Conservation (phyloP, 106 monocot species). For the Platanthera zijinensis region DNA sequence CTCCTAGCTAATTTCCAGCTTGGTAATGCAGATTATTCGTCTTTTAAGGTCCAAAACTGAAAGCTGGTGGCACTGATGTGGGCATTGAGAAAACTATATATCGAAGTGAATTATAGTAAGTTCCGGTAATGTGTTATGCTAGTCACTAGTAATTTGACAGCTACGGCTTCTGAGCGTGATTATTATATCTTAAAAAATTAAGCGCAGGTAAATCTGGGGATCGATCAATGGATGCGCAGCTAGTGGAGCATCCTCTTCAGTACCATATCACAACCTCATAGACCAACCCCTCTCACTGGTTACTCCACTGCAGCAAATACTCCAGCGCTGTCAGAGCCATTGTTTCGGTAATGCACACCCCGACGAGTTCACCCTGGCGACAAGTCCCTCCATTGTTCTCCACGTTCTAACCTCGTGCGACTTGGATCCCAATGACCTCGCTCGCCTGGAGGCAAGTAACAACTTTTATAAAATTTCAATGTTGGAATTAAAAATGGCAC, state of each 20-base stretch:
- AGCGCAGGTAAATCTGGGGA: constrained; percentile 8
- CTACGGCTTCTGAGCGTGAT: background rate
- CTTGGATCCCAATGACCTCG: constrained; percentile 84
- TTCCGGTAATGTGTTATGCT: background rate
- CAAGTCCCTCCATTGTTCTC: constrained; percentile 82
- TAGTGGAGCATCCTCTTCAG: constrained; percentile 58
- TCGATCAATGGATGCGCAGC: constrained; percentile 86
- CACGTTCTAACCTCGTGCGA: constrained; percentile 86
- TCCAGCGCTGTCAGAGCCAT: constrained; percentile 63
- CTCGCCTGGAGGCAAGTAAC: constrained; percentile 86
- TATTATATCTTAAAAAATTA: constrained; percentile 3
- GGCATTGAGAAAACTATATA: background rate
- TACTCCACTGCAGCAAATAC: constrained; percentile 61
- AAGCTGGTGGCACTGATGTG: no score
- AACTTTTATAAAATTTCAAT: background rate
- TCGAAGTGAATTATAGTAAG: background rate
- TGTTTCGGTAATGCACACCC: constrained; percentile 78
- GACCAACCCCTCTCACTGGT: constrained; percentile 70
- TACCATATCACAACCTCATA: constrained; percentile 67
- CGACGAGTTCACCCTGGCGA: constrained; percentile 88
- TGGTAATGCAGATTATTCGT: background rate
- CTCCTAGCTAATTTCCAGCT: background rate
- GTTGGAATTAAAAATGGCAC: constrained; percentile 44
- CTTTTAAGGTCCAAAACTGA: no score
- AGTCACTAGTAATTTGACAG: background rate